phyloP scores from a whole-genome alignment of 2,329 filamentous ascomycete species.

The Pseudogymnoascus sp. region DNA sequence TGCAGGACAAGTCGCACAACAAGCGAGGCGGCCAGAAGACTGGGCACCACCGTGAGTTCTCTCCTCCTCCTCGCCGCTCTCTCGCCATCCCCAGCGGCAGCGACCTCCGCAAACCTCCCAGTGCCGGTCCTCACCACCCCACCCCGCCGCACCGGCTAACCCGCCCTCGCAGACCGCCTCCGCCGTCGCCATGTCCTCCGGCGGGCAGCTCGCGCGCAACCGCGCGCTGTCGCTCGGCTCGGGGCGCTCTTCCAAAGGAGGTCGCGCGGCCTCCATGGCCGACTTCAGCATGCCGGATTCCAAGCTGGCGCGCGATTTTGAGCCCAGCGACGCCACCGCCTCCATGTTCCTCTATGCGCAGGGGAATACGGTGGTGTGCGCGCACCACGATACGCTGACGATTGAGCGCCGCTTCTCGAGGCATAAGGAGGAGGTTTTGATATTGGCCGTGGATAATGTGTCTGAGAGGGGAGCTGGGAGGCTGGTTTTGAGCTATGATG shows the following conservation, averaged over 20 bases:
- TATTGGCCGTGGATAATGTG: slow-evolving; percentile 83
- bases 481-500: slow-evolving; percentile 87
- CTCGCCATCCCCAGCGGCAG: slow-evolving; percentile 12
- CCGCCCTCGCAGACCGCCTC: slow-evolving; percentile 17
- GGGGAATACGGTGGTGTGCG: slow-evolving; percentile 72
- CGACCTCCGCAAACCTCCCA: neutral
- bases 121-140: slow-evolving; percentile 3
- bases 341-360: slow-evolving; percentile 87
- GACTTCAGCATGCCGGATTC: slow-evolving; percentile 48
- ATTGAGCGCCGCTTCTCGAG: slow-evolving; percentile 80
- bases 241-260: slow-evolving; percentile 44
- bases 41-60: neutral
- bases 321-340: slow-evolving; percentile 83
- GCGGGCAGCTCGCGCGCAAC: slow-evolving; percentile 48
- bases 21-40: slow-evolving; percentile 24
- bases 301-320: slow-evolving; percentile 54
- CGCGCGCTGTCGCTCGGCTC: slow-evolving; percentile 53
- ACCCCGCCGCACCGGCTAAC: slow-evolving; percentile 27
- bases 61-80: neutral
- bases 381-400: slow-evolving; percentile 85
- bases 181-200: slow-evolving; percentile 49
- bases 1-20: slow-evolving; percentile 24
- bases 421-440: slow-evolving; percentile 73
- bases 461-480: slow-evolving; percentile 80
- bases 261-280: slow-evolving; percentile 37